A percentile compares a stretch with the other conserved stretches of the same genome.
Conservation (phyloP, 1,284 basidiomycete genomes). For the Somion occarium region DNA sequence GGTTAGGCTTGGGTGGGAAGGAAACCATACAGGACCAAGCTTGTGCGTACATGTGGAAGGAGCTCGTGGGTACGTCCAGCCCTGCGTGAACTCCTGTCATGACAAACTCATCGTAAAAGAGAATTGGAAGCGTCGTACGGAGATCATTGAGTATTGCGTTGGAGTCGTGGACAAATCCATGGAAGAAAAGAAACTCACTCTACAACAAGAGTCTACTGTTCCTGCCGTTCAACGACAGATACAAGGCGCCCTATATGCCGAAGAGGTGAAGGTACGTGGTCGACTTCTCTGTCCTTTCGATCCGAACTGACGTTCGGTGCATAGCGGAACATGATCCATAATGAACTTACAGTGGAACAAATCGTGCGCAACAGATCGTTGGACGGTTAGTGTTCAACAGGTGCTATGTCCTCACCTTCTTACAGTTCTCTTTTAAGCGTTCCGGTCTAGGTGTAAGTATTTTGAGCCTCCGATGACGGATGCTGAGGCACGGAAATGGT, state of each 20-base stretch:
- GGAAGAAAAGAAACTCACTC: conserved; percentile 49
- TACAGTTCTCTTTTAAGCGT: conserved; percentile 60
- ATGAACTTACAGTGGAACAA: conserved; percentile 74
- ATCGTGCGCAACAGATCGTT: conserved; percentile 76
- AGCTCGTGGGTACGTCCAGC: conserved; percentile 67
- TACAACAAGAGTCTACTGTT: conserved; percentile 40
- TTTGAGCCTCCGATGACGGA: conserved; percentile 69
- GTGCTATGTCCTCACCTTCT: not conserved
- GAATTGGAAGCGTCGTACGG: conserved; percentile 79
- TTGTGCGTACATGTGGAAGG: conserved; percentile 77
- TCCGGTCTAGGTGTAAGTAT: conserved; percentile 78
- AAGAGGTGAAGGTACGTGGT: conserved; percentile 67
- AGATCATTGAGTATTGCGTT: conserved; percentile 78
- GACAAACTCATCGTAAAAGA: conserved; percentile 35
- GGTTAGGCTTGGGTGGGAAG: conserved; percentile 35
- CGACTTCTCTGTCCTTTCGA: conserved; percentile 15
- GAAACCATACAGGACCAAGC: conserved; percentile 64
- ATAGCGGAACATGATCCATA: conserved; percentile 75
- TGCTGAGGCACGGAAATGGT: conserved; percentile 60
- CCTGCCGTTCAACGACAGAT: conserved; percentile 41
- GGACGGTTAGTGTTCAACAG: conserved; percentile 52
- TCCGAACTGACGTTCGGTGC: conserved; percentile 3
- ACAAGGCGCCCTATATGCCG: conserved; percentile 57
- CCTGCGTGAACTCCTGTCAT: not conserved
- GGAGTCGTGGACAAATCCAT: conserved; percentile 65